These are phyloP conservation scores for Lasiosphaeris hirsuta DNA, from an alignment of 495 filamentous ascomycete species.

Conservation along the genomic window DNA sequence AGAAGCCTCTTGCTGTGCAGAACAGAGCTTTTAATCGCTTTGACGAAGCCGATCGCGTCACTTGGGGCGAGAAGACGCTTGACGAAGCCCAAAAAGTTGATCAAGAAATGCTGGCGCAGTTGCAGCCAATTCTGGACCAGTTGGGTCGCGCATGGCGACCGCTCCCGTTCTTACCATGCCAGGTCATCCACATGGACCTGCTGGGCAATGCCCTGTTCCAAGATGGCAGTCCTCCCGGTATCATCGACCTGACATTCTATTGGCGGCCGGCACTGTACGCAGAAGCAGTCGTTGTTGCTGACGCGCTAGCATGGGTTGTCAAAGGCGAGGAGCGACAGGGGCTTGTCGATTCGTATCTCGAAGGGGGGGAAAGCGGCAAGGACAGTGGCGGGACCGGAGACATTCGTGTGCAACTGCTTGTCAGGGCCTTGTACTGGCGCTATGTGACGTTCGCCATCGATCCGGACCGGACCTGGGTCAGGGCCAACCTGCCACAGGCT, in stretches of 20 bases:
- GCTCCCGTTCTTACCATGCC: neutral
- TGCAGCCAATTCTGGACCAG: neutral
- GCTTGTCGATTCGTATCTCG: neutral
- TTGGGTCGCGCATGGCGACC: neutral
- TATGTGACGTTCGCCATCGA: slow-evolving; percentile 5
- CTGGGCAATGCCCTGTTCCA: neutral
- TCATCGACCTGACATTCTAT: slow-evolving; percentile 4
- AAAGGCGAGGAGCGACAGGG: neutral
- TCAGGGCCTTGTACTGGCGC: slow-evolving; percentile 5
- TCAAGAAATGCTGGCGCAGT: neutral
- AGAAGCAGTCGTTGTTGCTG: neutral
- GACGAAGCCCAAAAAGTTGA: neutral
- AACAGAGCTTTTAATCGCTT: neutral
- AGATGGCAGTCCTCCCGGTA: neutral
- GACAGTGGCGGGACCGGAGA: too few relatives aligned
- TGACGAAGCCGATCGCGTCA: neutral
- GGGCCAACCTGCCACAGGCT: neutral
- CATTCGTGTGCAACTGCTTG: neutral
- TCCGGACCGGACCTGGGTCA: neutral
- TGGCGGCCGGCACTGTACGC: slow-evolving; percentile 2
- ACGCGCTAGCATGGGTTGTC: neutral
- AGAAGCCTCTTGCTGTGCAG: neutral
- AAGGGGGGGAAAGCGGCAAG: neutral
- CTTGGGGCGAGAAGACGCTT: neutral
- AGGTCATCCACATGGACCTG: slow-evolving; percentile 3